phyloP scores from a whole-genome alignment of 1,284 basidiomycete species.

The Albatrellus sp. region DNA sequence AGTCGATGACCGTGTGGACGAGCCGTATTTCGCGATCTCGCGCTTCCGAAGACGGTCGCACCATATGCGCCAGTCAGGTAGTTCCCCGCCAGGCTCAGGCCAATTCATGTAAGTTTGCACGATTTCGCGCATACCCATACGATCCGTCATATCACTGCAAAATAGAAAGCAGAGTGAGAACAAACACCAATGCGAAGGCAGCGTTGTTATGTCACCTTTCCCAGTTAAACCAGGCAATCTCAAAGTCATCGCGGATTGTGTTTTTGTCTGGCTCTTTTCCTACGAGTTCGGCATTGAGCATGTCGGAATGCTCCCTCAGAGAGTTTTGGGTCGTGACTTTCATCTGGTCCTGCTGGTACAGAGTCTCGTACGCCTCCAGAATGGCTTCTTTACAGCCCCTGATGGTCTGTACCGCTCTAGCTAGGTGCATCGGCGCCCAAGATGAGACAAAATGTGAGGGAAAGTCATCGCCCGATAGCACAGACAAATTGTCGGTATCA shows the following conservation, averaged over 20 bases:
- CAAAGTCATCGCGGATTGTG: constrained; percentile 44
- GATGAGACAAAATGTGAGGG: constrained; percentile 20
- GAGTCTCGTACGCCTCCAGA: constrained; percentile 43
- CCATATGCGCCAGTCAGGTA: constrained; percentile 44
- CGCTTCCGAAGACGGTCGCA: constrained; percentile 19
- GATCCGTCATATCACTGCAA: constrained; percentile 59
- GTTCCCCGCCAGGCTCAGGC: constrained; percentile 30
- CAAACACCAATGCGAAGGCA: neutral
- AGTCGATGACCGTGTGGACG: neutral
- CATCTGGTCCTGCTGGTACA: constrained; percentile 24
- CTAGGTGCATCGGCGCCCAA: constrained; percentile 53
- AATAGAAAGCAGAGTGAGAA: constrained; percentile 2
- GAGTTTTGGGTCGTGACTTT: constrained; percentile 1
- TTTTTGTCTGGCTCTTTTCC: constrained; percentile 3
- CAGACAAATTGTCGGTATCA: constrained; percentile 4
- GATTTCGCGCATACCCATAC: constrained; percentile 44
- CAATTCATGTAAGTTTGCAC: constrained; percentile 38
- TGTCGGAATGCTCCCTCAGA: constrained; percentile 1
- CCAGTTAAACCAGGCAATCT: constrained; percentile 57
- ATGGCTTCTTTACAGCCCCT: constrained; percentile 57
- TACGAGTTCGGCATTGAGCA: neutral
- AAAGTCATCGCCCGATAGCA: constrained; percentile 9
- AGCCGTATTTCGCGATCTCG: constrained; percentile 7
- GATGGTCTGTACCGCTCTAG: constrained; percentile 40
- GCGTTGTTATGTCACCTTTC: constrained; percentile 34